Evolutionary conservation across 1,284 basidiomycete species (phyloP).

Genomic region (Apiotrichum sp.): DNA sequence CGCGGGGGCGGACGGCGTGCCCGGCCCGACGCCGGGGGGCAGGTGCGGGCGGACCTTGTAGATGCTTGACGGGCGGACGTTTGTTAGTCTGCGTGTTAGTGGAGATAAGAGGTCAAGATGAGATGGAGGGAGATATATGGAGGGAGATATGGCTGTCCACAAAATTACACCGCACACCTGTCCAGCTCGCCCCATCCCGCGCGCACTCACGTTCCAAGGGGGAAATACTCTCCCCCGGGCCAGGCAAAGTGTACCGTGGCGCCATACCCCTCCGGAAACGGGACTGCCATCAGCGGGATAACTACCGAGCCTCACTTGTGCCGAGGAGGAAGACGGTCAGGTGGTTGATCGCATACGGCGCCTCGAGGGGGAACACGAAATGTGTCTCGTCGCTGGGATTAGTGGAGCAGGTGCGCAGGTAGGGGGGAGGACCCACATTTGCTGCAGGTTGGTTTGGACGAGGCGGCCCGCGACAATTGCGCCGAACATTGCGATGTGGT

Average conservation of each 20-base stretch:
- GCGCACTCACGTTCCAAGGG: conserved; percentile 73
- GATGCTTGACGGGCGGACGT: conserved; percentile 85
- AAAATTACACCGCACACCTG: too few species aligned
- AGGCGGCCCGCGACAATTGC: conserved; percentile 46
- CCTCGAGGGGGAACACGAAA: conserved; percentile 70
- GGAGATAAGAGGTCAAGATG: neutral
- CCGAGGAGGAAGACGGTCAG: conserved; percentile 82
- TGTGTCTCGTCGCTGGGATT: conserved; percentile 61
- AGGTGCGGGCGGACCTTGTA: conserved; percentile 68
- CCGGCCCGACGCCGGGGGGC: conserved; percentile 22
- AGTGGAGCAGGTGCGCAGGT: neutral
- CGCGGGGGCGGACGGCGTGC: conserved; percentile 42
- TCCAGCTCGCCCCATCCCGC: too few species aligned
- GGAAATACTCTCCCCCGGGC: conserved; percentile 80
- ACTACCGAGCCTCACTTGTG: conserved; percentile 53
- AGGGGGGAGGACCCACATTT: conserved; percentile 28
- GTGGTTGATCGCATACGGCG: conserved; percentile 76
- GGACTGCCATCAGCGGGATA: neutral
- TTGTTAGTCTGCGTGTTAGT: conserved; percentile 61
- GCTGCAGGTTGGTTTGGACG: conserved; percentile 48
- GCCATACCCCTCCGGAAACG: conserved; percentile 82
- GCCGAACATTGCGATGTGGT: conserved; percentile 38
- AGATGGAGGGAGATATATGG: too few species aligned
- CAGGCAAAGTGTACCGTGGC: conserved; percentile 85
- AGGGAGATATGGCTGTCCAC: too few species aligned